Percentiles rank a stretch among this genome's conserved stretches.
Evolutionary conservation across 495 filamentous ascomycete species (phyloP).

Genomic region (Bombardia bombarda): DNA sequence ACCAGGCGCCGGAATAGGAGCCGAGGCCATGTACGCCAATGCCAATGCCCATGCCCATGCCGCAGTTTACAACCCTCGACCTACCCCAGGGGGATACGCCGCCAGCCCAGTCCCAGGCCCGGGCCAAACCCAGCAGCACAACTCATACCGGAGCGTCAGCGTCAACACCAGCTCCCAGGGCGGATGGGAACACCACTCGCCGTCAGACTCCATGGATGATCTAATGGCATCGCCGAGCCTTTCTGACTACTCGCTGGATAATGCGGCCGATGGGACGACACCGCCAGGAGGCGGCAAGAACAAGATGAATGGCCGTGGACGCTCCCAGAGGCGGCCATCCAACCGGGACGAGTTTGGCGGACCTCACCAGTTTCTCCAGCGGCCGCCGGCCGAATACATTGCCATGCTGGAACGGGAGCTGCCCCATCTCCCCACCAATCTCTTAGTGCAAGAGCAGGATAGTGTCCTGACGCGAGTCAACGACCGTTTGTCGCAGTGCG

Average conservation of each 20-base stretch:
- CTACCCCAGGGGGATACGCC: constrained; percentile 26
- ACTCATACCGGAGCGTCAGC: constrained; percentile 24
- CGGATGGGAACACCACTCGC: constrained; percentile 35
- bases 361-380: constrained; percentile 68
- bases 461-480: constrained; percentile 71
- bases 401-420: constrained; percentile 70
- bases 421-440: constrained; percentile 72
- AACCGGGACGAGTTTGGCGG: constrained; percentile 87
- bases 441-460: constrained; percentile 77
- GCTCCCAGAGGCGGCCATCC: constrained; percentile 63
- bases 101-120: constrained; percentile 12
- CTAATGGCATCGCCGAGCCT: constrained; percentile 33
- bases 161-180: constrained; percentile 26
- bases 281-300: constrained; percentile 33
- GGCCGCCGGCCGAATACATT: constrained; percentile 54
- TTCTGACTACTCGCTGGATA: constrained; percentile 38
- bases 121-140: constrained; percentile 19
- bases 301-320: constrained; percentile 40
- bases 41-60: constrained; percentile 25
- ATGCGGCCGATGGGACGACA: constrained; percentile 20
- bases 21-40: background rate
- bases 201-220: constrained; percentile 41
- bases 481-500: constrained; percentile 74
- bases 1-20: background rate
- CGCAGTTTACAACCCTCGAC: constrained; percentile 26